These are phyloP conservation scores for Elsinoe necatrix DNA, from an alignment of 2,329 filamentous ascomycete genomes.

Conservation along the genomic window DNA sequence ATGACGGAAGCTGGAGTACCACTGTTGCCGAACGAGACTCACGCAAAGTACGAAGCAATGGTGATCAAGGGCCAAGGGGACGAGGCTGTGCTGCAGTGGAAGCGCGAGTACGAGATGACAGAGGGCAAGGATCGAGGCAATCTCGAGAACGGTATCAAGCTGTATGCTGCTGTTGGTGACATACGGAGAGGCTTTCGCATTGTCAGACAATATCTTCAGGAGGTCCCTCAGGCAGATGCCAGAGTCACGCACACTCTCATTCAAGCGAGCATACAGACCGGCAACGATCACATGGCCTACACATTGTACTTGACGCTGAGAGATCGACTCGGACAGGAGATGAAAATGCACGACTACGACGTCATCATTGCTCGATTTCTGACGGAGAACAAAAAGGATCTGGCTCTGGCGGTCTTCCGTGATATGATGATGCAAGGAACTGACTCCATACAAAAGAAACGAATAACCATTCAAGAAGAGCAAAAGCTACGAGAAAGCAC, in stretches of 20 bases:
- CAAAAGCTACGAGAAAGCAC: slow-evolving; percentile 32
- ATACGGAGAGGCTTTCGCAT: slow-evolving; percentile 51
- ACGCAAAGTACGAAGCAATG: slow-evolving; percentile 25
- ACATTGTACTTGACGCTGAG: slow-evolving; percentile 57
- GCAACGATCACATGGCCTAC: slow-evolving; percentile 54
- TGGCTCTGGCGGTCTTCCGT: slow-evolving; percentile 68
- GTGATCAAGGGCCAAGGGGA: slow-evolving; percentile 25
- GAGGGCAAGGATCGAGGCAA: slow-evolving; percentile 23
- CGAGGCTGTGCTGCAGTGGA: slow-evolving; percentile 29
- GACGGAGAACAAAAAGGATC: slow-evolving; percentile 53
- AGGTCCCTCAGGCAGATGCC: slow-evolving; percentile 40
- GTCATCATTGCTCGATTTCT: slow-evolving; percentile 63
- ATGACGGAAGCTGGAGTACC: slow-evolving; percentile 22
- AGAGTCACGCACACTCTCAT: slow-evolving; percentile 62
- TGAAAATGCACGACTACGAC: slow-evolving; percentile 70
- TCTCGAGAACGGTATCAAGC: slow-evolving; percentile 58
- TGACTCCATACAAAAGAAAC: background rate
- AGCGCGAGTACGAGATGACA: slow-evolving; percentile 21
- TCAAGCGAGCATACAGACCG: slow-evolving; percentile 51
- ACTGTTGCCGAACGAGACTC: slow-evolving; percentile 22
- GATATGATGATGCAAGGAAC: slow-evolving; percentile 66
- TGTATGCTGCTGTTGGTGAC: slow-evolving; percentile 52
- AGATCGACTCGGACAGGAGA: slow-evolving; percentile 48
- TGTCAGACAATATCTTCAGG: slow-evolving; percentile 46
- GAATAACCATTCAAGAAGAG: slow-evolving; percentile 32